phyloP scores from a whole-genome alignment of 2,329 filamentous ascomycete genomes.

The Trichoderma gracile region DNA sequence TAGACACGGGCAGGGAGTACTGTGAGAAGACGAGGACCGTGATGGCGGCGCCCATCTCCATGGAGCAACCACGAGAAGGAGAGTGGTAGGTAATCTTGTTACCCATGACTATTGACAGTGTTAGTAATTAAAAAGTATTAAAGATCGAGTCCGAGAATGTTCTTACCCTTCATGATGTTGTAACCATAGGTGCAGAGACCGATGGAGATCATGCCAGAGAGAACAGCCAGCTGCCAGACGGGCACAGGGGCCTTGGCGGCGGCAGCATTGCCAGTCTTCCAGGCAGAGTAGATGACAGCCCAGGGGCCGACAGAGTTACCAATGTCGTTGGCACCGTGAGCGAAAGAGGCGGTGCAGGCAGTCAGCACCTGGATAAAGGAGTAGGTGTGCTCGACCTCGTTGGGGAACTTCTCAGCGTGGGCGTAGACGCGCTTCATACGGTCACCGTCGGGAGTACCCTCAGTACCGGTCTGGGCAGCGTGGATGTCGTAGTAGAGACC shows the following conservation, averaged over 20 bases:
- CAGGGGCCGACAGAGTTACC: slow-evolving; percentile 70
- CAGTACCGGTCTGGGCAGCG: slow-evolving; percentile 33
- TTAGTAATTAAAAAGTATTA: neutral
- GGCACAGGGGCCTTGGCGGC: slow-evolving; percentile 66
- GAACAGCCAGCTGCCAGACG: slow-evolving; percentile 74
- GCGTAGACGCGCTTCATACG: slow-evolving; percentile 58
- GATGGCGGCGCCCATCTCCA: slow-evolving; percentile 79
- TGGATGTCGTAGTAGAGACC: slow-evolving; percentile 83
- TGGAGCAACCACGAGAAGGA: slow-evolving; percentile 60
- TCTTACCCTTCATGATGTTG: slow-evolving; percentile 77
- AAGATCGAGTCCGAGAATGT: neutral
- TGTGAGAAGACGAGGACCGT: slow-evolving; percentile 76
- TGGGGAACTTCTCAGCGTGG: slow-evolving; percentile 64
- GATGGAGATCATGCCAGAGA: slow-evolving; percentile 62
- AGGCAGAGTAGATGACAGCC: slow-evolving; percentile 69
- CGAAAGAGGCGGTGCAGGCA: slow-evolving; percentile 71
- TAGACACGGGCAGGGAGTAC: slow-evolving; percentile 73
- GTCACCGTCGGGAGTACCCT: slow-evolving; percentile 30
- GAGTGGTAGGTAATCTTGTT: slow-evolving; percentile 77
- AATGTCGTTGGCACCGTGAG: slow-evolving; percentile 77
- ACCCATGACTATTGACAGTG: slow-evolving; percentile 62
- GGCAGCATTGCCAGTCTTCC: slow-evolving; percentile 62
- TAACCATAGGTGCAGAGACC: slow-evolving; percentile 76
- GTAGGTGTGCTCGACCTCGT: slow-evolving; percentile 70
- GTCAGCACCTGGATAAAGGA: slow-evolving; percentile 67